Conservation (phyloP, 2,329 filamentous ascomycete genomes). For the Fonsecaea monophora region DNA sequence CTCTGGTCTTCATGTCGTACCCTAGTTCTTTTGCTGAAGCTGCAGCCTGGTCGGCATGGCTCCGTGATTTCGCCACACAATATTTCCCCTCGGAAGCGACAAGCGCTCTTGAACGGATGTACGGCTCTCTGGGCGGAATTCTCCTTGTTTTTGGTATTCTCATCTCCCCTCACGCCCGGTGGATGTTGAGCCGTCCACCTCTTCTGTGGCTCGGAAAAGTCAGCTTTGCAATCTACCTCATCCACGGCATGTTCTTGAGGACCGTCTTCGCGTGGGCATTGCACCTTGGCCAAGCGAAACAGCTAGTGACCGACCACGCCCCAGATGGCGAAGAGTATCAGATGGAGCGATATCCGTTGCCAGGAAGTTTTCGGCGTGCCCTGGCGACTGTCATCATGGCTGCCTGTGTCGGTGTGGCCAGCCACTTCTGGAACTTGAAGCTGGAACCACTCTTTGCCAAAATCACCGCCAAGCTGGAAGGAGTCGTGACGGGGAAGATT, state of each 20-base stretch:
- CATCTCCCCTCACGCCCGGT: constrained; percentile 60
- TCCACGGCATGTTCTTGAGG: constrained; percentile 68
- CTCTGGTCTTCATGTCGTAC: constrained; percentile 66
- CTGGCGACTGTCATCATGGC: constrained; percentile 63
- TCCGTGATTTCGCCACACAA: constrained; percentile 25
- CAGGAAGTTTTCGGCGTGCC: constrained; percentile 44
- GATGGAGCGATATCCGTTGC: constrained; percentile 30
- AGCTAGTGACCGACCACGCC: constrained; percentile 37
- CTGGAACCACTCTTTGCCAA: constrained; percentile 59
- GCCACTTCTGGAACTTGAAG: constrained; percentile 63
- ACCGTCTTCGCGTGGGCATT: constrained; percentile 67
- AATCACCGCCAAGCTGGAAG: constrained; percentile 41
- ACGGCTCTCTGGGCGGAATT: constrained; percentile 58
- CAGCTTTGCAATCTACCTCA: constrained; percentile 69
- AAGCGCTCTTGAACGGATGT: constrained; percentile 59
- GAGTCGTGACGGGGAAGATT: constrained; percentile 27
- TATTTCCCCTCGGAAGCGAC: constrained; percentile 54
- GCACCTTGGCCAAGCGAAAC: constrained; percentile 52
- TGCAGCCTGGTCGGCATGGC: constrained; percentile 58
- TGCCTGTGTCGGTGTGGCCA: constrained; percentile 68
- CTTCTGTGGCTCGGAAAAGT: constrained; percentile 69
- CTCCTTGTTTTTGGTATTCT: constrained; percentile 60
- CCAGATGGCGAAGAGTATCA: constrained; percentile 13
- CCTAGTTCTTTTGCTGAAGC: constrained; percentile 63
- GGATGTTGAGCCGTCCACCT: constrained; percentile 60